Base-by-base conservation (phyloP, 1,284 basidiomycete species). In the Cutaneotrichosporon curvatum region DNA sequence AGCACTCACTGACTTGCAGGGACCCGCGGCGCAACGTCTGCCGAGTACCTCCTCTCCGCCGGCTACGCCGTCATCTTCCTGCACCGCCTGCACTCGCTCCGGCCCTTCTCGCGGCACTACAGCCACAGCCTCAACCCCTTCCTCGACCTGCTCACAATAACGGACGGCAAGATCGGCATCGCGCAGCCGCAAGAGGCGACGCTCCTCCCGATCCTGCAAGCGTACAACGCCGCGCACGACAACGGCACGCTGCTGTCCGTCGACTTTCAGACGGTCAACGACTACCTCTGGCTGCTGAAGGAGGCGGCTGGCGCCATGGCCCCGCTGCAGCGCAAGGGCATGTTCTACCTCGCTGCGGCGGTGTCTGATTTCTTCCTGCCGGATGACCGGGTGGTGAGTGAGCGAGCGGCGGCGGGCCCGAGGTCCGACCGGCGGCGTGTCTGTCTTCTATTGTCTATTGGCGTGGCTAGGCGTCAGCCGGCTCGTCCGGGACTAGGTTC, bases 11-110 rank as follows among this genome's bases (percentile, higher is more conserved):
- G 32, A 50, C 40, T 4, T n/a, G 11, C 38, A 87, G 87, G 94
- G 42, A 98, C 95, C 14, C 80, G 94, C 65, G 94, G 95, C 31
- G 89, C 95, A 23, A 92, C 94, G 0, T 97, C 92, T 4, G 94
- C 94, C 2, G 94, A 98, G 72, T 96, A 98, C 75, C 96, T 98
- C 68, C 79, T 98, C 47, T 80, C 68, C 4, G 82, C 85, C 2
- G 86, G 85, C 53, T 98, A 98, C 74, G 91, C 92, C 19, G 95
- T 98, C 66, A 92, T 98, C 63, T 98, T 98, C 73, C 85, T 98
- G 81, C 91, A 96, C 71, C 79, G 94, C 9, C 89, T 95, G 68
- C 94, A 96, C 76, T 95, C 90, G 57, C 81, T 98, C 30, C 88
- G 94, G 56, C 94, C 95, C 0, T 98, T 92, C 75, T 92, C 87